Base-by-base conservation (phyloP, 495 filamentous ascomycete genomes). In the Talaromyces nanjingensis region DNA sequence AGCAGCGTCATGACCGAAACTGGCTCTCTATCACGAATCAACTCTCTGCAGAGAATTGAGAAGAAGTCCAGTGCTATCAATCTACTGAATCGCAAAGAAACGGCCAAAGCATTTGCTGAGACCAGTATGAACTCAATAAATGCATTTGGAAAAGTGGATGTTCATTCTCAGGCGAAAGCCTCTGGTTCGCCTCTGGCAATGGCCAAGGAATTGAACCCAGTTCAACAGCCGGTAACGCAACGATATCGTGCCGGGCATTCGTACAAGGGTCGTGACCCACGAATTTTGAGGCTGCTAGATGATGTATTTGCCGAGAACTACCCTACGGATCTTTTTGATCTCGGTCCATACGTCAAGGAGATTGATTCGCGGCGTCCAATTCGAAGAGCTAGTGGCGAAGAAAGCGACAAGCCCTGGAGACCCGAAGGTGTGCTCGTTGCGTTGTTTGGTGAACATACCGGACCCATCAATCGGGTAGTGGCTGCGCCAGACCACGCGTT, bases 401-500 rank as follows among this genome's bases (percentile, higher is more conserved):
- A 79, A 18, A 63, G 73, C 11, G 70, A 68, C 59, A 84, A 82
- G 57, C 80, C 85, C 7, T 98, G 96, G 96, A 87, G 85, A 68
- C 96, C 96, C 0, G 86, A 87, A 64, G 92, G 96, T 12, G 87
- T 81, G 59, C 82, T 97, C 18, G 88, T 97, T 14, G 90, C 92
- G 6, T 89, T 89, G 0, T 93, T 97, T 69, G 86, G 90, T 1
- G 96, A 98, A 71, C 96, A 99, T 70, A 86, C 81, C 14, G 91
- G 82, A 2, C 83, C 91, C 22, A 85, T 98, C 67, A 97, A 91
- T 67, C 84, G 93, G 5, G 85, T 98, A 14, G 80, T 90, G 5
- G 82, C 91, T 24, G 87, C 93, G 2, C 91, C 96, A 7, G 96
- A 98, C 72, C 96, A 99, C 73, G 77, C 84, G 3, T 99, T 99